Evolutionary conservation across 306 rosid genomes (phyloP).

Genomic region (Vicia faba): DNA sequence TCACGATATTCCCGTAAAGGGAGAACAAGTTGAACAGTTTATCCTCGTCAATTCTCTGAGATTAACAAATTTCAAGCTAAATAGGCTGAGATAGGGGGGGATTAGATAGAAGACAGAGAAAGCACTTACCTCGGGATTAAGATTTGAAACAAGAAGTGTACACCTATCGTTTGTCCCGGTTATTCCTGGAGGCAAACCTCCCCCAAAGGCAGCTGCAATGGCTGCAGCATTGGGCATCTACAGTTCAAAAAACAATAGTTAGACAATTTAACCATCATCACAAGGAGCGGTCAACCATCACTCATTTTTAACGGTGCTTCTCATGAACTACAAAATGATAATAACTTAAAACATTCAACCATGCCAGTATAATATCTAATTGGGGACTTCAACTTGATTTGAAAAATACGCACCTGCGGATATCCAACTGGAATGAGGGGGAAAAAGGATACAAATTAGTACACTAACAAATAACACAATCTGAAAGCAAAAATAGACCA

Average conservation of each 20-base stretch:
- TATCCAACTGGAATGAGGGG: conserved; percentile 54
- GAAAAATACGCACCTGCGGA: conserved; percentile 78
- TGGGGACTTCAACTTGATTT: conserved; percentile 37
- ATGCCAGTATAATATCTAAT: conserved; percentile 30
- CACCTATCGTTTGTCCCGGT: conserved; percentile 98
- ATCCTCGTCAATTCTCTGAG: conserved; percentile 96
- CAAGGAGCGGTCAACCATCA: background rate
- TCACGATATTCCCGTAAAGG: conserved; percentile 90
- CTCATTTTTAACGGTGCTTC: conserved; percentile 17
- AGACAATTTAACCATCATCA: no score
- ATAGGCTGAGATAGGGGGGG: background rate
- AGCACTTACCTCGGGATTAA: conserved; percentile 82
- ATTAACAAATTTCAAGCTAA: conserved; percentile 36
- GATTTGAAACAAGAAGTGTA: conserved; percentile 89
- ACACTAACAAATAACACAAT: conserved; percentile 26
- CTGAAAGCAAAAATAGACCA: conserved; percentile 31
- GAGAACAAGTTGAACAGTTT: conserved; percentile 96
- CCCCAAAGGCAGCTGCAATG: conserved; percentile 89
- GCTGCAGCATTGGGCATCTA: conserved; percentile 94
- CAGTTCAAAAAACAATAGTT: conserved; percentile 27
- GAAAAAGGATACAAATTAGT: conserved; percentile 39
- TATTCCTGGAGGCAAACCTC: conserved; percentile 96
- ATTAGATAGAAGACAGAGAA: conserved; percentile 3
- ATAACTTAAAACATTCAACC: conserved; percentile 37
- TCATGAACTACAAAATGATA: conserved; percentile 23